Evolutionary conservation across 2,329 filamentous ascomycete genomes (phyloP).

Genomic region (Xylariaceae sp.): DNA sequence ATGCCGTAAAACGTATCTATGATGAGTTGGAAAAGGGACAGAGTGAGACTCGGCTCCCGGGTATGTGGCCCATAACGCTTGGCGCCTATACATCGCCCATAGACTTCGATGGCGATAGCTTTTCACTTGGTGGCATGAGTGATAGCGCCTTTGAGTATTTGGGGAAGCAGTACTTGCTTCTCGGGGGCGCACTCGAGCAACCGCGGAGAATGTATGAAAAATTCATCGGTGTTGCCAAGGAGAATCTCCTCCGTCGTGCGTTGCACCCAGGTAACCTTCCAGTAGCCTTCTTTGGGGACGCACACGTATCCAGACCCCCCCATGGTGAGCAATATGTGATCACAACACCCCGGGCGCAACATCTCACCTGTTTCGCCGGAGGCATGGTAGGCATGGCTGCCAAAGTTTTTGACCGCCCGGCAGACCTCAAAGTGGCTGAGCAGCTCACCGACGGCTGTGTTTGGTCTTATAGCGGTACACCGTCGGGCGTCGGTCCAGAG

Average conservation of each 20-base stretch:
- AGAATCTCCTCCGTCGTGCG: slow-evolving; percentile 51
- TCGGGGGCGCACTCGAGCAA: slow-evolving; percentile 64
- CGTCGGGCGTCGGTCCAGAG: slow-evolving; percentile 67
- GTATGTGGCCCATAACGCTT: slow-evolving; percentile 66
- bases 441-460: slow-evolving; percentile 69
- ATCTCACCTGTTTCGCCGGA: slow-evolving; percentile 67
- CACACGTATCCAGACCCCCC: slow-evolving; percentile 38
- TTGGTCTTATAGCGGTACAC: slow-evolving; percentile 65
- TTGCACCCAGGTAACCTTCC: slow-evolving; percentile 50
- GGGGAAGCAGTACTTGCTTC: slow-evolving; percentile 68
- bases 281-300: slow-evolving; percentile 57
- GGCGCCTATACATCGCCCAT: slow-evolving; percentile 62
- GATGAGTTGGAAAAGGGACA: slow-evolving; percentile 62
- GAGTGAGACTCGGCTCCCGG: slow-evolving; percentile 60
- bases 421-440: slow-evolving; percentile 62
- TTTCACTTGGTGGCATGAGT: slow-evolving; percentile 61
- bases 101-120: slow-evolving; percentile 56
- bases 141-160: slow-evolving; percentile 71
- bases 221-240: slow-evolving; percentile 53
- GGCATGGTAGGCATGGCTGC: slow-evolving; percentile 70
- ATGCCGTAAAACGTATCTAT: slow-evolving; percentile 63
- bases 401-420: slow-evolving; percentile 60
- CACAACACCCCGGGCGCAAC: slow-evolving; percentile 51
- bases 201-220: slow-evolving; percentile 53
- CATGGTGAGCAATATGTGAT: slow-evolving; percentile 32